These are phyloP conservation scores for Chytriomyces sp. DNA, from an alignment of 192 early-diverging fungal species.

Conservation along the genomic window DNA sequence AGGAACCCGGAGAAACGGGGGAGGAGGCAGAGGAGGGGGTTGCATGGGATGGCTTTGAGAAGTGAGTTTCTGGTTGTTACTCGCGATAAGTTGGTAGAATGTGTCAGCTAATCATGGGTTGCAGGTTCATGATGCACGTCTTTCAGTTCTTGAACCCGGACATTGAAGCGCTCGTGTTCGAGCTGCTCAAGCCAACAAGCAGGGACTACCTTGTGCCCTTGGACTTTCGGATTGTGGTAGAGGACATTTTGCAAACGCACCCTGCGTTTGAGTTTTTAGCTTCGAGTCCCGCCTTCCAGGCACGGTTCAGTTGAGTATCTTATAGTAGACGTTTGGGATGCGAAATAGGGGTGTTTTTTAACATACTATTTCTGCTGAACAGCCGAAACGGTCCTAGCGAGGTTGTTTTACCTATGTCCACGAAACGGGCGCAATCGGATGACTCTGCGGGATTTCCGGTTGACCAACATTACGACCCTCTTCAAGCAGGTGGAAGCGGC, in stretches of 20 bases:
- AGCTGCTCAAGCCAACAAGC: conserved; percentile 16
- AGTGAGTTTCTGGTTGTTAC: background rate
- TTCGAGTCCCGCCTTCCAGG: conserved; percentile 75
- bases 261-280: conserved; percentile 82
- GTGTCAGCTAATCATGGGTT: too few relatives aligned
- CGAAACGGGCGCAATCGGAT: conserved; percentile 66
- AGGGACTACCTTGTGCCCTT: conserved; percentile 7
- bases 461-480: conserved; percentile 58
- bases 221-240: conserved; percentile 29
- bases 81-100: too few relatives aligned
- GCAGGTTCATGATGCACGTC: conserved; percentile 1
- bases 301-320: conserved; percentile 68
- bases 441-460: conserved; percentile 71
- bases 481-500: conserved; percentile 58
- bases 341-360: background rate
- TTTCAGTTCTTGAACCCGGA: conserved; percentile 13
- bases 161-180: conserved; percentile 22
- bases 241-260: conserved; percentile 78
- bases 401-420: conserved; percentile 75
- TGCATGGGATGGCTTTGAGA: conserved; percentile 25
- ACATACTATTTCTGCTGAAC: background rate
- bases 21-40: conserved; percentile 10
- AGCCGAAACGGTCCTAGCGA: conserved; percentile 83
- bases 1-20: background rate
- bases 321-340: conserved; percentile 29